Percentiles rank a stretch among this genome's conserved stretches.
phyloP scores from a whole-genome alignment of 2,329 filamentous ascomycete genomes.

The Amauroascus verrucosus region DNA sequence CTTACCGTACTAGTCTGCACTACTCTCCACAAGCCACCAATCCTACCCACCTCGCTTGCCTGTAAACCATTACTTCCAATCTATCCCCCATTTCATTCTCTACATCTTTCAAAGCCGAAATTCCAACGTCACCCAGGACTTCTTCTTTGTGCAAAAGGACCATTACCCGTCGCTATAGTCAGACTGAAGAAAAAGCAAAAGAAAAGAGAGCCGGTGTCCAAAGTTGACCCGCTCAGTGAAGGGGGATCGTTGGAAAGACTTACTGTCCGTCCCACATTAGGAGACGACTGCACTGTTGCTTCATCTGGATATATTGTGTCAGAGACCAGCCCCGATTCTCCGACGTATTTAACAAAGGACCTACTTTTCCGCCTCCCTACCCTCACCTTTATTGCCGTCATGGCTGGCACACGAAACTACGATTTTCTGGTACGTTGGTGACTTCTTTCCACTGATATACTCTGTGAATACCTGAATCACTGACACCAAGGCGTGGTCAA shows the following conservation, averaged over 20 bases:
- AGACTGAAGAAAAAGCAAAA: not conserved
- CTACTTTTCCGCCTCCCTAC: not conserved
- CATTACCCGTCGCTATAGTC: not conserved
- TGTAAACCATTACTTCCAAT: not conserved
- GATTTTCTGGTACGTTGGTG: constrained; percentile 75
- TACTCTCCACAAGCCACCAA: too few species aligned
- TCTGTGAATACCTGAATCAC: not conserved
- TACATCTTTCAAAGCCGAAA: constrained; percentile 8
- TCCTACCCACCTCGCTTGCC: not conserved
- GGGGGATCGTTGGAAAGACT: not conserved
- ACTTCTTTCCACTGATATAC: not conserved
- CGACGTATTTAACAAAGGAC: not conserved
- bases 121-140: not conserved
- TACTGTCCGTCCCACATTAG: not conserved
- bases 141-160: not conserved
- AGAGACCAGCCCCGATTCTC: not conserved
- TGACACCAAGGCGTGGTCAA: not conserved
- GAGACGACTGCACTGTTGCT: not conserved
- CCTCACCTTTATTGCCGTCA: constrained; percentile 30
- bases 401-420: constrained; percentile 98
- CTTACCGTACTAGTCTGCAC: not conserved
- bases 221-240: not conserved
- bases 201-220: not conserved
- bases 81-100: not conserved
- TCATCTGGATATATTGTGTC: not conserved